Evolutionary conservation across 192 early-diverging fungal genomes (phyloP), one percentile per base, ranked within the genome.

Genomic region (Coemansia sp.): DNA sequence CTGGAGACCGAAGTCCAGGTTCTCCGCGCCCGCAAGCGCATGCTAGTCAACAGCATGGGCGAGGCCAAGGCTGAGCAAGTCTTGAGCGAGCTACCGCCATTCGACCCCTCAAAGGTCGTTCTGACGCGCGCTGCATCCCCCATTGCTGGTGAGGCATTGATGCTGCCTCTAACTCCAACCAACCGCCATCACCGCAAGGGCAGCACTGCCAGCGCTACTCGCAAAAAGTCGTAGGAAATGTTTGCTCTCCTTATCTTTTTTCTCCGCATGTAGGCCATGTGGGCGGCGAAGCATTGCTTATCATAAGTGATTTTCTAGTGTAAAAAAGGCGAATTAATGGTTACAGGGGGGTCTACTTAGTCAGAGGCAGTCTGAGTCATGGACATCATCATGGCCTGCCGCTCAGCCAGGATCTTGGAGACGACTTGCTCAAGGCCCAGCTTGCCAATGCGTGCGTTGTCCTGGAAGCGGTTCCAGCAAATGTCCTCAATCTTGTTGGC

Each of bases 371-470:
- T 36, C 63, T 61, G 63, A 18, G 62, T 18, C 48, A 51, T 28
- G 48, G 48, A 18, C 67, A 69, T 70, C 36, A 58, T 48, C 66
- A 77, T 59, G 2, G 71, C 77, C 48, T 80, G 66, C 18, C 77
- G 77, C 62, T 82, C 79, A 34, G 79, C 79, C 9, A 73, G 62
- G 14, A 82, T 82, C 48, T 62, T 69, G 43, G 64, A 67, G n/a
- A 82, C 43, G 26, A 97, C 97, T 48, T 85, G 88, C 74, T 92
- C 89, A 31, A 99, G 89, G 34, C 90, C 97, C 50, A 86, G 82
- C 53, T 90, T 82, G 0, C 97, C 97, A 26, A 92, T 83, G 2
- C 74, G 82, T 18, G 97, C 92, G 76, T 99, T 99, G 40, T 92
- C 86, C 70, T 92, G 70, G 87, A 98, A 99, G 23, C 94, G 85